Conservation (phyloP, 108 stramenopile genomes). For the Cylindrotheca fusiformis region DNA sequence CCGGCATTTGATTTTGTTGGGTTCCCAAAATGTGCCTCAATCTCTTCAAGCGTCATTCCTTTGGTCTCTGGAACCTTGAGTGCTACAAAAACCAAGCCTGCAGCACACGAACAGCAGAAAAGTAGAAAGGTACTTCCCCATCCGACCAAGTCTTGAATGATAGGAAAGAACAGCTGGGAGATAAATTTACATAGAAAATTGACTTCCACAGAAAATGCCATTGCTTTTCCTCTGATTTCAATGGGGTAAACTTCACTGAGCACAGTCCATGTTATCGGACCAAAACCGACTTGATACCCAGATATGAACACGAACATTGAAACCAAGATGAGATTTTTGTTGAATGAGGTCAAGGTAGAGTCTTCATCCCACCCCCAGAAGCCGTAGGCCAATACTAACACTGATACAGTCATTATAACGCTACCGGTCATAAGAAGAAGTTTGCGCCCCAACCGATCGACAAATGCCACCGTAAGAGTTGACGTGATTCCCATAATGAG, state of each 20-base stretch:
- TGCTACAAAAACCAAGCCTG: constrained; percentile 45
- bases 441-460: constrained; percentile 43
- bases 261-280: constrained; percentile 70
- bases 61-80: constrained; percentile 77
- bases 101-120: constrained; percentile 34
- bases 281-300: constrained; percentile 66
- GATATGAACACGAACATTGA: constrained; percentile 36
- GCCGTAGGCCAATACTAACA: constrained; percentile 14
- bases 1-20: too few relatives aligned
- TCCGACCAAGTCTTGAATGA: constrained; percentile 52
- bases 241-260: constrained; percentile 74
- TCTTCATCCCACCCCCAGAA: constrained; percentile 31
- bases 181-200: constrained; percentile 74
- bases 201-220: constrained; percentile 73
- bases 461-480: constrained; percentile 29
- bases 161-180: constrained; percentile 57
- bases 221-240: constrained; percentile 74
- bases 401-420: constrained; percentile 20
- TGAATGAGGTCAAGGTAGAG: background rate
- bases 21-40: too few relatives aligned
- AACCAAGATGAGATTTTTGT: constrained; percentile 24
- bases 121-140: constrained; percentile 64
- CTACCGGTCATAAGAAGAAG: constrained; percentile 17
- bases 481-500: constrained; percentile 65
- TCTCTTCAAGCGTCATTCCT: constrained; percentile 67